Percentiles rank a stretch among this genome's conserved stretches.
These are phyloP conservation scores for Cladophialophora carrionii DNA, from an alignment of 2,329 filamentous ascomycete species.

Conservation along the genomic window DNA sequence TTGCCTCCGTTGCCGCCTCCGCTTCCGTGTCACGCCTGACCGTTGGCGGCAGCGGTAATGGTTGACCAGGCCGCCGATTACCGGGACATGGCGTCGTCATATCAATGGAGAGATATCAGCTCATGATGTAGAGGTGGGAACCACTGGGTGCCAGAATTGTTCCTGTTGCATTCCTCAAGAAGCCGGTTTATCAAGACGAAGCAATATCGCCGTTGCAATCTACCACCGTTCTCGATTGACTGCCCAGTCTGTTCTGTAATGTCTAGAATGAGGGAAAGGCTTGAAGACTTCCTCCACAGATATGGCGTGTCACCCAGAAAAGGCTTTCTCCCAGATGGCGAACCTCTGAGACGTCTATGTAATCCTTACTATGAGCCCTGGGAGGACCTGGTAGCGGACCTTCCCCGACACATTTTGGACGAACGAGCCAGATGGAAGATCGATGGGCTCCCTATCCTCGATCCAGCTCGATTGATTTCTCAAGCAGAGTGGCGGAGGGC, in stretches of 20 bases:
- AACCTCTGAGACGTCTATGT: slow-evolving; percentile 73
- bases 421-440: slow-evolving; percentile 74
- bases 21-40: slow-evolving; percentile 1
- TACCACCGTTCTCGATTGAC: not conserved
- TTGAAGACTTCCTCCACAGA: slow-evolving; percentile 11
- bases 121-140: not conserved
- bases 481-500: slow-evolving; percentile 87
- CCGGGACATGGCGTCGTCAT: not conserved
- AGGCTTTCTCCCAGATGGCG: slow-evolving; percentile 79
- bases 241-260: not conserved
- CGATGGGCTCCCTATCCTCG: slow-evolving; percentile 76
- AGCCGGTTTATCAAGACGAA: not conserved
- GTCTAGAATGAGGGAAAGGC: slow-evolving; percentile 21
- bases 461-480: slow-evolving; percentile 72
- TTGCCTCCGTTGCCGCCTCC: not conserved
- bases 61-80: not conserved
- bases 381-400: slow-evolving; percentile 76
- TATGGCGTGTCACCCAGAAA: slow-evolving; percentile 47
- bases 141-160: not conserved
- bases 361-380: slow-evolving; percentile 89
- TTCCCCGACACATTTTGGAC: slow-evolving; percentile 76
- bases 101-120: not conserved
- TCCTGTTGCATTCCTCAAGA: not conserved
- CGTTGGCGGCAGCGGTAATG: not conserved
- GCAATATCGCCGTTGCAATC: not conserved